These are phyloP conservation scores for Cystobasidium onofrii DNA, from an alignment of 768 basidiomycete species.

Conservation along the genomic window DNA sequence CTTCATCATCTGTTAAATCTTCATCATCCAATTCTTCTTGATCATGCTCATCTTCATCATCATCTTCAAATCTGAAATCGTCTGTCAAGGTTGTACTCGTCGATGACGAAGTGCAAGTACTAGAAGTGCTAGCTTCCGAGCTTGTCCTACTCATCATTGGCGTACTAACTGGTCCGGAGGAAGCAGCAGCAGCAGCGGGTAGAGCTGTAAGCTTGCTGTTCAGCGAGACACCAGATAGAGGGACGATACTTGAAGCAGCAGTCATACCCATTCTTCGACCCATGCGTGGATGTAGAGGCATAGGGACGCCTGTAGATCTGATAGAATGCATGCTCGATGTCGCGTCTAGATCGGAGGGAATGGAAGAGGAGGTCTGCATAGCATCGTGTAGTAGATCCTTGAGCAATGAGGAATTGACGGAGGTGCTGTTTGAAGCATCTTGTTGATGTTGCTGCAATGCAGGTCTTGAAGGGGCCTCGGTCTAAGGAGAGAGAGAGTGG, in stretches of 20 bases:
- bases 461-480: not conserved
- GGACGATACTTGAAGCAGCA: not conserved
- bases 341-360: not conserved
- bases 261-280: not conserved
- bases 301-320: not conserved
- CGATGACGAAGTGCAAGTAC: not conserved
- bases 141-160: not conserved
- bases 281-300: not conserved
- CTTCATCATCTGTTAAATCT: not conserved
- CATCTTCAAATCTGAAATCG: not conserved
- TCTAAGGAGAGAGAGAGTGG: not conserved
- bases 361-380: not conserved
- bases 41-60: not conserved
- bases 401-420: not conserved
- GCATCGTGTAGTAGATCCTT: not conserved
- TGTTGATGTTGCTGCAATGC: not conserved
- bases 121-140: not conserved
- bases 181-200: not conserved
- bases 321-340: not conserved
- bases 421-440: not conserved
- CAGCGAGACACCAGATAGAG: not conserved
- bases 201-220: too few relatives aligned
- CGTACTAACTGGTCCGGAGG: not conserved
- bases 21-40: not conserved
- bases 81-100: not conserved